A percentile compares a stretch with the other conserved stretches of the same genome.
phyloP scores from a whole-genome alignment of 164 flowering plant species.

The Magnolia officinalis region DNA sequence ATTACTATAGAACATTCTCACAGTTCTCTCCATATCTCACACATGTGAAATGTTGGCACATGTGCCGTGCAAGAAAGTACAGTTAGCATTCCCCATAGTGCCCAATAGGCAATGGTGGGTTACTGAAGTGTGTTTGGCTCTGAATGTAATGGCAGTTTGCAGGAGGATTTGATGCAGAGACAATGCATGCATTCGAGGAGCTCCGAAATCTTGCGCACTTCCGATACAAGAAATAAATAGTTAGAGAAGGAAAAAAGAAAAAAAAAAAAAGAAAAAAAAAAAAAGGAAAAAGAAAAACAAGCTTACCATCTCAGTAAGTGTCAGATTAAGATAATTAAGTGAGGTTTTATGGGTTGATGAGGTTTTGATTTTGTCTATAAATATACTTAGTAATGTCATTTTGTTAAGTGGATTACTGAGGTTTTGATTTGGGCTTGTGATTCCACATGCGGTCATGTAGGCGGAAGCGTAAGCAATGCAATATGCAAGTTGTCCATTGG shows the following conservation, averaged over 20 bases:
- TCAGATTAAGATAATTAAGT: not conserved
- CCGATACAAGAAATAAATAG: constrained; percentile 39
- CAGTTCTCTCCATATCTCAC: too few species aligned
- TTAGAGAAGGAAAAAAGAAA: not conserved
- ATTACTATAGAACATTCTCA: too few species aligned
- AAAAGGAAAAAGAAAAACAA: not conserved
- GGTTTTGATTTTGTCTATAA: constrained; percentile 5
- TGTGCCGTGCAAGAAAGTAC: too few species aligned
- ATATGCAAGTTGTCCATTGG: not conserved
- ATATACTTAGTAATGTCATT: not conserved
- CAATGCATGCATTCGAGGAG: constrained; percentile 91
- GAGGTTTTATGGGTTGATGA: not conserved
- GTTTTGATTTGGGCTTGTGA: not conserved
- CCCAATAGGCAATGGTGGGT: not conserved
- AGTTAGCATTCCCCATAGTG: too few species aligned
- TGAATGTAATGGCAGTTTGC: constrained; percentile 65
- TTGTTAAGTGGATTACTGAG: not conserved
- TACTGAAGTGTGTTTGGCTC: not conserved
- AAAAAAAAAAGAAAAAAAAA: not conserved
- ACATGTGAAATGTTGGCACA: too few species aligned
- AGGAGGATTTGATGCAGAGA: constrained; percentile 94
- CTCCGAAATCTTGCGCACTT: constrained; percentile 64
- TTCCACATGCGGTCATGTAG: not conserved
- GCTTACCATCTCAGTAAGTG: constrained; percentile 55
- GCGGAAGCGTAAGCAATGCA: not conserved